These are phyloP conservation scores for Oryza coarctata DNA, from an alignment of 176 grass and related monocot species.

Conservation along the genomic window DNA sequence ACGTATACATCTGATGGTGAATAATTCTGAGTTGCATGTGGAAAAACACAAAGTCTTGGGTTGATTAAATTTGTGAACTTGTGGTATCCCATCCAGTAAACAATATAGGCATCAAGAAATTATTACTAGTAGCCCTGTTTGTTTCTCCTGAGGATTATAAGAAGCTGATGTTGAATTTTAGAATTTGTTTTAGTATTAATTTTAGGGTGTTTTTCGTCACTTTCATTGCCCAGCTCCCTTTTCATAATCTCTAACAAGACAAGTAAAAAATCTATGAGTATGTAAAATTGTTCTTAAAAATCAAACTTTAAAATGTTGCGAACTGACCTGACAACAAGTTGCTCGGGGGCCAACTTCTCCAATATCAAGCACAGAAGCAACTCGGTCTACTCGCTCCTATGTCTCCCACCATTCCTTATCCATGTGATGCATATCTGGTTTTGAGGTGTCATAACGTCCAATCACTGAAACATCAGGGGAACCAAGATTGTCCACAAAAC, in stretches of 20 bases:
- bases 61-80: not conserved
- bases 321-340: constrained; percentile 67
- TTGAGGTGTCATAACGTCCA: constrained; percentile 26
- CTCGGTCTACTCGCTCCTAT: constrained; percentile 62
- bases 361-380: constrained; percentile 52
- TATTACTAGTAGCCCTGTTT: not conserved
- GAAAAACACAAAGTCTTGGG: not conserved
- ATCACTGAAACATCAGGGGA: constrained; percentile 40
- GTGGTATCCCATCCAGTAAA: not conserved
- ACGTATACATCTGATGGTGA: not conserved
- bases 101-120: not conserved
- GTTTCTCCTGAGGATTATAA: not conserved
- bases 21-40: constrained; percentile 8
- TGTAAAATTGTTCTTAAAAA: not conserved
- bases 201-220: not conserved
- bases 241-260: not conserved
- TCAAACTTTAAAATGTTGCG: not conserved
- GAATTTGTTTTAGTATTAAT: not conserved
- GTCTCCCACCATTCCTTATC: constrained; percentile 75
- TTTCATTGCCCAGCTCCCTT: not conserved
- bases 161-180: not conserved
- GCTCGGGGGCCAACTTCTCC: constrained; percentile 70
- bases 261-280: not conserved
- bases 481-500: constrained; percentile 66
- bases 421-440: constrained; percentile 29